Percentiles rank a stretch among this genome's conserved stretches.
Evolutionary conservation across 177 flowering plant species (phyloP).

Genomic region (Telopea speciosissima): DNA sequence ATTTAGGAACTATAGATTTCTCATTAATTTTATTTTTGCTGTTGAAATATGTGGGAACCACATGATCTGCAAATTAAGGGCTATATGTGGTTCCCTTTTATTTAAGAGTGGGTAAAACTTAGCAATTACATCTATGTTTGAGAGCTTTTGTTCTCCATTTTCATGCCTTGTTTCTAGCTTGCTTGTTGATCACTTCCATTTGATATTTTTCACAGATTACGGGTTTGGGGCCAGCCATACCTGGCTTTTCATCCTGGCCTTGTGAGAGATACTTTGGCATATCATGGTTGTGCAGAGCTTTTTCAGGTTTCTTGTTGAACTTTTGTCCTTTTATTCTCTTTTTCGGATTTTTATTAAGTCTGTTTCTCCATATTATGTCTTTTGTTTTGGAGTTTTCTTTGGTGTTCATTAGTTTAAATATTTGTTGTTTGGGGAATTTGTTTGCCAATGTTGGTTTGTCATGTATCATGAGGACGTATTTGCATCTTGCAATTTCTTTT

Average conservation of each 20-base stretch:
- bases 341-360: not conserved
- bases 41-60: too few relatives aligned
- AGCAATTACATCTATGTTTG: too few relatives aligned
- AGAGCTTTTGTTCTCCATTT: not conserved
- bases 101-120: too few relatives aligned
- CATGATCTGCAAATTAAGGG: too few relatives aligned
- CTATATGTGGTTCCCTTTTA: too few relatives aligned
- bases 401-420: not conserved
- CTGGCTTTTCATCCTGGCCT: conserved; percentile 87
- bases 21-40: too few relatives aligned
- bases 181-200: not conserved
- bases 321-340: not conserved
- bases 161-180: not conserved
- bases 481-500: not conserved
- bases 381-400: not conserved
- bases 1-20: too few relatives aligned
- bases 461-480: not conserved
- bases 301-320: conserved; percentile 59
- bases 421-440: not conserved
- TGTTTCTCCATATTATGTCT: not conserved
- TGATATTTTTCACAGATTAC: conserved; percentile 41
- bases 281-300: conserved; percentile 97
- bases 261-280: conserved; percentile 70
- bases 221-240: conserved; percentile 68
- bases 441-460: not conserved